Base-by-base conservation (phyloP, 2,329 filamentous ascomycete genomes). In the Arthrobotrys musiformis region DNA sequence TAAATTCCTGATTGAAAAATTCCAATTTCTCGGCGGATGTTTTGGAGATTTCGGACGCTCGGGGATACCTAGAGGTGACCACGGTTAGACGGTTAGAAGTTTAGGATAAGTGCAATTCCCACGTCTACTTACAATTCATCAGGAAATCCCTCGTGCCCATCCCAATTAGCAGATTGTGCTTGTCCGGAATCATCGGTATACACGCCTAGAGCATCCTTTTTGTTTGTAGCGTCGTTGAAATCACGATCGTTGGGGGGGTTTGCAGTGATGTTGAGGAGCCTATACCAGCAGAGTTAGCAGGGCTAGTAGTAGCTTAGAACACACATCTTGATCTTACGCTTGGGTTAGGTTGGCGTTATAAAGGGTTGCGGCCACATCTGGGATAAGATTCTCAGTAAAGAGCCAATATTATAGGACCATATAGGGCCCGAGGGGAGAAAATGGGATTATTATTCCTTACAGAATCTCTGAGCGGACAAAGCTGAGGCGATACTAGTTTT, bases 1-100 rank as follows among this genome's bases (percentile, higher is more conserved):
- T 82, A 42, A 81, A 81, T 37, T 82, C 80, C 13, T 76, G 78
- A 62, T 77, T 83, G 79, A 77, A 81, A 69, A 42, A 30, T 6
- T 30, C 30, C n/a, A 77, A 17, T 33, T 70, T 77, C 8, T 67
- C 52, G 2, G 66, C 19, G 17, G 73, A 35, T 5, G 73, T 77
- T 8, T 61, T 19, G 7, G 66, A 66, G 44, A 77, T 70, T 37
- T 62, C 52, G 5, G 73, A 77, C 2, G 73, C 50, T 26, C 73
- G 48, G 6, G 73, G 73, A 22, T 77, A 77, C 7, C 69, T 73
- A 61, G 15, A 8, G 15, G 15, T 17, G 9, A 17, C 15, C 3
- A 8, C 5, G 11, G 1, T 42, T 30, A 60, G 37, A 6, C 58
- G n/a, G n/a, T n/a, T n/a, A n/a, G n/a, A 40, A 60, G 46, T 22